Percentiles rank a stretch among this genome's conserved stretches.
These are phyloP conservation scores for Thinopyrum obtusiflorum DNA, from an alignment of 202 grass and related monocot species.

Conservation along the genomic window DNA sequence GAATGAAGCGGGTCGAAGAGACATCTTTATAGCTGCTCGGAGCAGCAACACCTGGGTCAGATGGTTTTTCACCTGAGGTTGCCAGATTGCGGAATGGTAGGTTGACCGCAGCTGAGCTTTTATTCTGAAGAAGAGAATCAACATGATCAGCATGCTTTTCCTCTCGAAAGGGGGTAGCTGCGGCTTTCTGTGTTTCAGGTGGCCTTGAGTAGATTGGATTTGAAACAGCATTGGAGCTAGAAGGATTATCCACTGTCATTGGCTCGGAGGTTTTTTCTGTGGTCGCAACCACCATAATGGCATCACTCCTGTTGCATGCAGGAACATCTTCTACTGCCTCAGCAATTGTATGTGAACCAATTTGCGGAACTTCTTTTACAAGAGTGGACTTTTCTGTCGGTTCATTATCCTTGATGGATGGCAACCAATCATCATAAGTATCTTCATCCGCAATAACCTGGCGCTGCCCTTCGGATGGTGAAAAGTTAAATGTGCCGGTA, in stretches of 20 bases:
- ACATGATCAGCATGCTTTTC: background rate
- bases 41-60: background rate
- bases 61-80: constrained; percentile 25
- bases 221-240: constrained; percentile 5
- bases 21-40: constrained; percentile 2
- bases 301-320: constrained; percentile 32
- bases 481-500: constrained; percentile 8
- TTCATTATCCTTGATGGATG: constrained; percentile 42
- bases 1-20: constrained; percentile 13
- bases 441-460: constrained; percentile 49
- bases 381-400: constrained; percentile 18
- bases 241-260: constrained; percentile 18
- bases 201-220: constrained; percentile 4
- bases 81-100: background rate
- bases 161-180: background rate
- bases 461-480: background rate
- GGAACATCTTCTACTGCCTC: constrained; percentile 21
- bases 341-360: background rate
- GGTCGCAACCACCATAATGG: constrained; percentile 29
- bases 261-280: constrained; percentile 23
- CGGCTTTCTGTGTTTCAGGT: constrained; percentile 13
- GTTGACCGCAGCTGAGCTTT: background rate
- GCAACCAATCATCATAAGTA: constrained; percentile 50
- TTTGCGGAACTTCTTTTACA: constrained; percentile 31
- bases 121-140: constrained; percentile 22